phyloP scores from a whole-genome alignment of 805 yeast genomes.

The Kodamaea laetipori region DNA sequence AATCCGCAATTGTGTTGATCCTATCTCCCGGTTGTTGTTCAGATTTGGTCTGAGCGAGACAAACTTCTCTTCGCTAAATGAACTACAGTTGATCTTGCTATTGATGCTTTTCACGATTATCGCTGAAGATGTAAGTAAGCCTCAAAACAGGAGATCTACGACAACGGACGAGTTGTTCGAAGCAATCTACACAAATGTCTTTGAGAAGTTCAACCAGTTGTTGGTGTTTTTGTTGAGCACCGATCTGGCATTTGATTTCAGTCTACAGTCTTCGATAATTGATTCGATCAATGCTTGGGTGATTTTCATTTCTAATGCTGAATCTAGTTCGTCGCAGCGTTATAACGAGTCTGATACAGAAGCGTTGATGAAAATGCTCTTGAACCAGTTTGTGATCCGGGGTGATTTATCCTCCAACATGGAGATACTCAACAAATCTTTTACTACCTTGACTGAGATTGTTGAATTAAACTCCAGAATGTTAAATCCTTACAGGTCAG shows the following conservation, averaged over 20 bases:
- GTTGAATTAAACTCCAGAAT: conserved; percentile 49
- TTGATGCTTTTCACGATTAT: conserved; percentile 46
- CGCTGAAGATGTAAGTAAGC: conserved; percentile 52
- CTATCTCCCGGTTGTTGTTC: conserved; percentile 10
- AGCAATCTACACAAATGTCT: conserved; percentile 42
- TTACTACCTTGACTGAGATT: conserved; percentile 44
- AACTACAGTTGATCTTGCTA: conserved; percentile 21
- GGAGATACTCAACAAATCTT: conserved; percentile 21
- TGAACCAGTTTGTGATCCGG: conserved; percentile 8
- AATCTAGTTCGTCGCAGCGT: conserved; percentile 33
- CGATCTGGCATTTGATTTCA: not conserved
- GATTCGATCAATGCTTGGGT: conserved; percentile 41
- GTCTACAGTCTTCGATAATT: conserved; percentile 16
- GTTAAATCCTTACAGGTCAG: conserved; percentile 31
- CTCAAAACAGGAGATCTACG: conserved; percentile 18
- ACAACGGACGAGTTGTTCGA: conserved; percentile 16
- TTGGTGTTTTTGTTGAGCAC: conserved; percentile 15
- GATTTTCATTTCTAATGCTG: conserved; percentile 38
- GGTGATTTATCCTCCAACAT: conserved; percentile 8
- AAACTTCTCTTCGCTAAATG: conserved; percentile 4
- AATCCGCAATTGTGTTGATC: conserved; percentile 35
- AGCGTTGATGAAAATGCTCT: conserved; percentile 20
- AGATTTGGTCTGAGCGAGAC: not conserved
- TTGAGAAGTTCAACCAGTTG: conserved; percentile 20
- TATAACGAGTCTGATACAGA: conserved; percentile 29